phyloP scores from a whole-genome alignment of 148 eudicot genomes.

The Rhododendron molle region DNA sequence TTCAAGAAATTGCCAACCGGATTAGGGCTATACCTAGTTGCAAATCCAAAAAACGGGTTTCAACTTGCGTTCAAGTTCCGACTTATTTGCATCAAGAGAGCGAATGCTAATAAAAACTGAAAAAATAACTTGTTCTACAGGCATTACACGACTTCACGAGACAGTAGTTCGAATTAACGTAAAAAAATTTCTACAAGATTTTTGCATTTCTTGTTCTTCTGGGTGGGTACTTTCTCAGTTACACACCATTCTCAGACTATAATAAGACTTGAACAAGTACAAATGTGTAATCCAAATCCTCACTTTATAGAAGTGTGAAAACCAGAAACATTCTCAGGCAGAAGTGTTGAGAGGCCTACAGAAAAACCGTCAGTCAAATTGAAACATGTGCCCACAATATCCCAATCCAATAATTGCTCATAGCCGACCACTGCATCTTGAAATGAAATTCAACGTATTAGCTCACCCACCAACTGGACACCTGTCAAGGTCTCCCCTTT shows the following conservation, averaged over 20 bases:
- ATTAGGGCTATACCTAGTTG: background rate
- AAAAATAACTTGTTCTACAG: background rate
- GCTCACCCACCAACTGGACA: conserved; percentile 62
- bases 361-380: background rate
- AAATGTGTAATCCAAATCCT: background rate
- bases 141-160: background rate
- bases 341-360: background rate
- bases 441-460: conserved; percentile 43
- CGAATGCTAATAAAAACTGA: background rate
- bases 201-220: background rate
- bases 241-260: background rate
- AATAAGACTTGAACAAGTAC: background rate
- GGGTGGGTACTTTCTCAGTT: background rate
- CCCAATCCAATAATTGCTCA: conserved; percentile 6
- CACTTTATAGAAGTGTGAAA: background rate
- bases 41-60: no score
- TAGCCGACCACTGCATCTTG: conserved; percentile 39
- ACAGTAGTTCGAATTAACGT: background rate
- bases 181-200: background rate
- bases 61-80: no score
- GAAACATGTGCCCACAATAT: conserved; percentile 22
- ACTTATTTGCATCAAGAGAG: no score
- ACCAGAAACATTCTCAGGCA: background rate
- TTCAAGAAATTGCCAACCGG: background rate
- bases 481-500: conserved; percentile 30